These are phyloP conservation scores for Tricholoma bakamatsutake DNA, from an alignment of 768 basidiomycete species.

Conservation along the genomic window DNA sequence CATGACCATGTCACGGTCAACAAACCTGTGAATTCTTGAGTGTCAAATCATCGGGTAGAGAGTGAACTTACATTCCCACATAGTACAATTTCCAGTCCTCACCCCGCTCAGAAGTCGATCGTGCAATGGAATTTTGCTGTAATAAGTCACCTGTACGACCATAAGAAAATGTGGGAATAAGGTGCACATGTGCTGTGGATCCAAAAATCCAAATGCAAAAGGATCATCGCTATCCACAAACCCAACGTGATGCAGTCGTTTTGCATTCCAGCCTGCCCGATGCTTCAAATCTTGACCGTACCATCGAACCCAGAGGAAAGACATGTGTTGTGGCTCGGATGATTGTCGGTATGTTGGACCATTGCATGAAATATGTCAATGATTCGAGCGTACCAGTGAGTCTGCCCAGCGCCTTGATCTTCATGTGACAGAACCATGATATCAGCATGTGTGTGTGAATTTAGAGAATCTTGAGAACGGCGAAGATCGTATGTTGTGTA, in stretches of 20 bases:
- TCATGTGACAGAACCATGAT: too few species aligned
- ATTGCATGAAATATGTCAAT: conserved; percentile 18
- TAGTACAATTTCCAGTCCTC: not conserved
- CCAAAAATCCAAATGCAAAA: not conserved
- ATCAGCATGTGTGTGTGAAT: too few species aligned
- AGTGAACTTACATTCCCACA: not conserved
- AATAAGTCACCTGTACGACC: not conserved
- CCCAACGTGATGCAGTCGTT: conserved; percentile 29
- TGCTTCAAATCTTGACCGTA: conserved; percentile 14
- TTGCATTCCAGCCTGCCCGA: conserved; percentile 19
- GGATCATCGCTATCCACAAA: conserved; percentile 13
- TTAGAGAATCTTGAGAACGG: too few species aligned
- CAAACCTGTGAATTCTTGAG: not conserved
- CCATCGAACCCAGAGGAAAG: conserved; percentile 4
- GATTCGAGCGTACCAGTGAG: conserved; percentile 15
- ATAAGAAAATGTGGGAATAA: not conserved
- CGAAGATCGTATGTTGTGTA: too few species aligned
- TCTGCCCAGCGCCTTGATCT: conserved; percentile 1
- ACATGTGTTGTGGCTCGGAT: not conserved
- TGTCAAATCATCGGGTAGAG: not conserved
- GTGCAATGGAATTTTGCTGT: not conserved
- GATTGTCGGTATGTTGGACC: conserved; percentile 11
- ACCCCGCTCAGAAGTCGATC: not conserved
- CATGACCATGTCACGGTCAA: not conserved
- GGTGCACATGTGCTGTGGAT: not conserved